These are phyloP conservation scores for Lupinus albus DNA, from an alignment of 306 rosid species.

Conservation along the genomic window DNA sequence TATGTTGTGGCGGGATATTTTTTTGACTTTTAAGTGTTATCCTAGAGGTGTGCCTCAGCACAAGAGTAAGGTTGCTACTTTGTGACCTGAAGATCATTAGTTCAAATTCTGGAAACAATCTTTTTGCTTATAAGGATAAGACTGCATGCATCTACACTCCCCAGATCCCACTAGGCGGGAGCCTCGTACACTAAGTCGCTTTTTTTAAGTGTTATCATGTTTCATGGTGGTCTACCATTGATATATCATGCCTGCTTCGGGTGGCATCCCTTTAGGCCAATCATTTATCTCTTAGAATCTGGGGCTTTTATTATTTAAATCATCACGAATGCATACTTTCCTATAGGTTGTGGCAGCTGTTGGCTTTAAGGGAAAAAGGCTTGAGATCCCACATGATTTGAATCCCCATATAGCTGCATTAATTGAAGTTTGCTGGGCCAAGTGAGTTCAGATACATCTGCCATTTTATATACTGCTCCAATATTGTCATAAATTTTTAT, in stretches of 20 bases:
- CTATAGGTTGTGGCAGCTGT: conserved; percentile 95
- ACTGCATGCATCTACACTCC: no score
- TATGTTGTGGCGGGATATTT: not conserved
- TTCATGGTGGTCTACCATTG: conserved; percentile 3
- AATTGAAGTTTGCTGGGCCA: conserved; percentile 96
- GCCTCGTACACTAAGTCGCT: no score
- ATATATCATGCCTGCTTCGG: conserved; percentile 11
- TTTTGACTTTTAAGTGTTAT: not conserved
- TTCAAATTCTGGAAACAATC: no score
- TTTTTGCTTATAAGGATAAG: no score
- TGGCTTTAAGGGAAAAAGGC: conserved; percentile 86
- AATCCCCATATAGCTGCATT: conserved; percentile 77
- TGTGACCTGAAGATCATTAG: no score
- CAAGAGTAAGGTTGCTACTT: no score
- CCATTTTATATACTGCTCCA: not conserved
- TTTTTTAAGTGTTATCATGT: not conserved
- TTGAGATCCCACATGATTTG: conserved; percentile 82
- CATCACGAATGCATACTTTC: conserved; percentile 33
- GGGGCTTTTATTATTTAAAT: conserved; percentile 21
- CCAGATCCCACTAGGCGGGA: no score
- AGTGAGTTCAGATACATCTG: conserved; percentile 58
- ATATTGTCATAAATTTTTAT: conserved; percentile 21
- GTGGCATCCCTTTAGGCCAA: conserved; percentile 28
- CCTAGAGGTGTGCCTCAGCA: no score
- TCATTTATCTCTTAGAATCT: conserved; percentile 1